Evolutionary conservation across 257 asterid genomes (phyloP).

Genomic region (Lantana camara): DNA sequence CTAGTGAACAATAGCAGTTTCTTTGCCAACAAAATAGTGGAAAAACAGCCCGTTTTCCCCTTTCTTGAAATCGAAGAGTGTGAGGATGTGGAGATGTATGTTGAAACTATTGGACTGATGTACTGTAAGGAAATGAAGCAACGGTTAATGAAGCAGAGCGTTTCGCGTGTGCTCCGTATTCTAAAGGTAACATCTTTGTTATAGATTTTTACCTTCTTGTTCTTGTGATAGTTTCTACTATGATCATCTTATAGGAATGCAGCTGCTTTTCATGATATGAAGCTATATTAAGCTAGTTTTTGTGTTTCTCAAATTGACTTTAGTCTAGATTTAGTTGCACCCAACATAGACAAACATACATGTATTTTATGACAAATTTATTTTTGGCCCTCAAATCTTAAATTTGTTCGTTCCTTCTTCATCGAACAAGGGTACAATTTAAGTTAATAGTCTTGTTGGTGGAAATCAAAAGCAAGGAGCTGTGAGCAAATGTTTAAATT

Average conservation of each 20-base stretch:
- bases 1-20: constrained; percentile 53
- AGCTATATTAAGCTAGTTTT: too few relatives aligned
- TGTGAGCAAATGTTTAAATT: too few relatives aligned
- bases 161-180: constrained; percentile 63
- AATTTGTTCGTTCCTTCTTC: too few relatives aligned
- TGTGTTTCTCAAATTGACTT: background rate
- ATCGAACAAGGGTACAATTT: too few relatives aligned
- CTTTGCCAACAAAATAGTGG: constrained; percentile 49
- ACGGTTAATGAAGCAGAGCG: constrained; percentile 70
- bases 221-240: background rate
- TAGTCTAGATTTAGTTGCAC: background rate
- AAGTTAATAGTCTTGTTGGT: too few relatives aligned
- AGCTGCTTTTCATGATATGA: background rate
- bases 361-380: too few relatives aligned
- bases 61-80: constrained; percentile 67
- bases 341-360: too few relatives aligned
- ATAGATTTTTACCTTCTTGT: background rate
- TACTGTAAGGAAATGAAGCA: constrained; percentile 71
- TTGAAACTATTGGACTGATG: constrained; percentile 76
- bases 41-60: constrained; percentile 53
- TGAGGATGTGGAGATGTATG: constrained; percentile 77
- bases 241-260: background rate
- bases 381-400: too few relatives aligned
- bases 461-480: too few relatives aligned
- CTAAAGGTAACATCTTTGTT: constrained; percentile 52